A percentile compares a stretch with the other conserved stretches of the same genome.
phyloP scores from a whole-genome alignment of 2,329 filamentous ascomycete genomes.

The Fusarium temperatum region DNA sequence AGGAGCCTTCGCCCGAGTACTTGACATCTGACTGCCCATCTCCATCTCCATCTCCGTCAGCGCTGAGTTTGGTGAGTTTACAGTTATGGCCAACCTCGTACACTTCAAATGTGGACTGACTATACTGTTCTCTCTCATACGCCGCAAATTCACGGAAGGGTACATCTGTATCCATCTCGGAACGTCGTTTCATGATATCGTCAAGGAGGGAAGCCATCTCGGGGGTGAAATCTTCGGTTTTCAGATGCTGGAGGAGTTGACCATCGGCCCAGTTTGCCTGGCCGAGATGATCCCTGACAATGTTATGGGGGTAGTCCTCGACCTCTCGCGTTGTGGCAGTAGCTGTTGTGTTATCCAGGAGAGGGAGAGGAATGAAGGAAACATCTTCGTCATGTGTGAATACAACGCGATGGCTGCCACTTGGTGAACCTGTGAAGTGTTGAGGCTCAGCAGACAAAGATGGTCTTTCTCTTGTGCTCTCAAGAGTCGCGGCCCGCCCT shows the following conservation, averaged over 20 bases:
- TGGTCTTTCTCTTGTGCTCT: conserved; percentile 39
- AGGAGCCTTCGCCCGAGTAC: conserved; percentile 38
- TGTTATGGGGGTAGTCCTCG: conserved; percentile 28
- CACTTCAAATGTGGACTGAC: conserved; percentile 64
- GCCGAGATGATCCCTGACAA: conserved; percentile 28
- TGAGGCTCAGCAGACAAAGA: conserved; percentile 37
- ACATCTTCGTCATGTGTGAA: conserved; percentile 45
- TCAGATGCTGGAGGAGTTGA: conserved; percentile 53
- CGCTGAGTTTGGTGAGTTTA: conserved; percentile 45
- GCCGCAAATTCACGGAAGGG: conserved; percentile 48
- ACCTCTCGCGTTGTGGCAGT: conserved; percentile 4
- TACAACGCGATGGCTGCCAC: conserved; percentile 23
- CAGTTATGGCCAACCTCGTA: conserved; percentile 64
- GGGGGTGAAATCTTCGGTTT: conserved; percentile 53
- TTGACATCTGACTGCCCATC: conserved; percentile 38
- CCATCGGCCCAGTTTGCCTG: conserved; percentile 51
- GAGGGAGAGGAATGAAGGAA: conserved; percentile 45
- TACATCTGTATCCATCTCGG: conserved; percentile 46
- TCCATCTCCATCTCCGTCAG: conserved; percentile 41
- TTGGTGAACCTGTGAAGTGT: conserved; percentile 37
- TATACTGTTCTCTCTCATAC: conserved; percentile 51
- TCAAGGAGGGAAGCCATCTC: conserved; percentile 51
- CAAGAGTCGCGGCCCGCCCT: conserved; percentile 44
- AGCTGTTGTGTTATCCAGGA: conserved; percentile 33
- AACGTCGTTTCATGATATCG: conserved; percentile 47